Evolutionary conservation across 495 filamentous ascomycete genomes (phyloP).

Genomic region (Halenospora varia): DNA sequence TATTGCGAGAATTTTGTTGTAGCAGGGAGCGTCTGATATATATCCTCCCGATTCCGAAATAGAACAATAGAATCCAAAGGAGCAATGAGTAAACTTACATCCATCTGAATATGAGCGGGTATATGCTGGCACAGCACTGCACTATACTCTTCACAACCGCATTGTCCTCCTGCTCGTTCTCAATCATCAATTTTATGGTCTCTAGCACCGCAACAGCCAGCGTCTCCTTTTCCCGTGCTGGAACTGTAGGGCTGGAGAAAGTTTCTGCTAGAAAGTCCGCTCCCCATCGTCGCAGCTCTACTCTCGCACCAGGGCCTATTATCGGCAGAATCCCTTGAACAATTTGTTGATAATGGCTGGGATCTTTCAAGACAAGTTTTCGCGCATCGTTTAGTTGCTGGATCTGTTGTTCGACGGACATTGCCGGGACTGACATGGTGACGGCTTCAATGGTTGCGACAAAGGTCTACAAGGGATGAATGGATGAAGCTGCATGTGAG

Average conservation of each 20-base stretch:
- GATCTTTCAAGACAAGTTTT: slow-evolving; percentile 78
- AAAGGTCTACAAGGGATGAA: slow-evolving; percentile 13
- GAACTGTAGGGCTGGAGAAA: slow-evolving; percentile 79
- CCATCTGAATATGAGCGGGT: slow-evolving; percentile 85
- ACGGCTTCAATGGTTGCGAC: slow-evolving; percentile 13
- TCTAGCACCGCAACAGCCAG: slow-evolving; percentile 69
- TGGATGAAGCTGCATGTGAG: slow-evolving; percentile 7
- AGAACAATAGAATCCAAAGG: background rate
- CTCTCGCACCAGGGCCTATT: slow-evolving; percentile 63
- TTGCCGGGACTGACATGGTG: slow-evolving; percentile 38
- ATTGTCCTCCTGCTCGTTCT: slow-evolving; percentile 67
- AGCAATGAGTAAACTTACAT: slow-evolving; percentile 62
- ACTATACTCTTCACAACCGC: slow-evolving; percentile 76
- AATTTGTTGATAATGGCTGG: slow-evolving; percentile 82
- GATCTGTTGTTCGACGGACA: slow-evolving; percentile 68
- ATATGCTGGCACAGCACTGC: slow-evolving; percentile 83
- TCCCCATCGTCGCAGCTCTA: slow-evolving; percentile 92
- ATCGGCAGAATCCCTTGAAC: slow-evolving; percentile 87
- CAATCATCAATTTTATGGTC: slow-evolving; percentile 67
- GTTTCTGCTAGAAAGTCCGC: slow-evolving; percentile 95
- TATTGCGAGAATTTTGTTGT: background rate
- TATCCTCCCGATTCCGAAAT: no score
- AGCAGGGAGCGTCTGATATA: background rate
- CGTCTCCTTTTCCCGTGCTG: slow-evolving; percentile 68
- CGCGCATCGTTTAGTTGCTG: slow-evolving; percentile 82